Evolutionary conservation across 2,329 filamentous ascomycete genomes (phyloP), one percentile per base, ranked within the genome.

Genomic region (Colletotrichum scovillei): DNA sequence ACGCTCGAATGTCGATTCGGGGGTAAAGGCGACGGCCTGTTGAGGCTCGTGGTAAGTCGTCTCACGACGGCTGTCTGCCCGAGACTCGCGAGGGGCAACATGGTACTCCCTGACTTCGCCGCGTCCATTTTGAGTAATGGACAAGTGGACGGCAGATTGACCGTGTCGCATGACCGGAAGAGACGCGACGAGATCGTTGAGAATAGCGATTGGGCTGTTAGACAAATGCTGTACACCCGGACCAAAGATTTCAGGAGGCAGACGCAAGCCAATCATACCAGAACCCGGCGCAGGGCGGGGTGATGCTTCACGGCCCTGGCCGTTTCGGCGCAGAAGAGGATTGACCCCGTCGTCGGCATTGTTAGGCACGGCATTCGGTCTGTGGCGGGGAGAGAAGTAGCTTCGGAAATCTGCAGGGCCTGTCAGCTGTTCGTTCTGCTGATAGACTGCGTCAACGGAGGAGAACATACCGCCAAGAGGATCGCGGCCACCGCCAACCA

Each of bases 281-380:
- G 86, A 82, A 35, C 88, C 79, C 46, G 86, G 83, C 52, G 83
- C 81, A 57, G 84, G 83, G 60, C 89, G 88, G 64, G 88, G 86
- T 9, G 86, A 78, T 42, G 79, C 79, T 22, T 91, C 88, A 69
- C 84, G 84, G 28, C 79, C 81, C 30, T 82, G 78, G 26, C 85
- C 83, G 60, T 80, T 82, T 58, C 94, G 92, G 76, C 95, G 93
- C 67, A 98, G 90, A 14, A 98, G 87, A 56, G 96, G 96, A 79
- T 98, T 98, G 26, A 92, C 88, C 4, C 95, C 95, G 80, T 98
- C 95, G 76, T 98, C 95, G 42, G 89, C 88, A 32, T 87, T 87
- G 69, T 89, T 87, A 65, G 89, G 84, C 38, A 88, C 85, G 24
- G 84, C 85, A 59, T 87, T 87, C 66, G 88, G 82, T 69, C 90